These are phyloP conservation scores for Bullera alba DNA, from an alignment of 768 basidiomycete genomes.

Conservation along the genomic window DNA sequence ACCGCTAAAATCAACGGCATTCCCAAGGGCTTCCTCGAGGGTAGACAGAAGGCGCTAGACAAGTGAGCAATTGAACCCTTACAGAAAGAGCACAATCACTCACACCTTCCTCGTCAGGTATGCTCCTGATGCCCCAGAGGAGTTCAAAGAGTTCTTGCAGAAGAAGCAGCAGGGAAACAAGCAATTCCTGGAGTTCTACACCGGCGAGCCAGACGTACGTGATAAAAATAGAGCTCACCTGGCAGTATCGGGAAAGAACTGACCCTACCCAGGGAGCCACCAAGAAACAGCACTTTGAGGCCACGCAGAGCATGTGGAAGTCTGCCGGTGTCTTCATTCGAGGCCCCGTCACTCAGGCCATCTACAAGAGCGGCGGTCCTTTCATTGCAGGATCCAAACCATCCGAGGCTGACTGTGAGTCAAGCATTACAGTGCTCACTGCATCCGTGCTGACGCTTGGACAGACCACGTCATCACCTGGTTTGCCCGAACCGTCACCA, in stretches of 20 bases:
- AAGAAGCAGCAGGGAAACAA: constrained; percentile 29
- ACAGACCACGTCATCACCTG: constrained; percentile 39
- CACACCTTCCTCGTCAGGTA: constrained; percentile 11
- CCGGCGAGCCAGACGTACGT: constrained; percentile 29
- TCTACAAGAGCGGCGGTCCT: constrained; percentile 34
- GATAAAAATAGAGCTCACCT: background rate
- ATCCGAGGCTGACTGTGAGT: constrained; percentile 36
- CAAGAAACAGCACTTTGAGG: constrained; percentile 19
- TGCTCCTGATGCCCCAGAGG: constrained; percentile 24
- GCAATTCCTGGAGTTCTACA: constrained; percentile 31
- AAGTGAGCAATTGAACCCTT: constrained; percentile 12
- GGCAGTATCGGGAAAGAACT: background rate
- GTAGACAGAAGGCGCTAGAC: constrained; percentile 36
- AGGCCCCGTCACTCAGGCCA: constrained; percentile 33
- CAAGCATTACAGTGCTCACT: background rate
- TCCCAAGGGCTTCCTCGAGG: constrained; percentile 28
- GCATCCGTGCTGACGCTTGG: background rate
- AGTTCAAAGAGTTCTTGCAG: constrained; percentile 34
- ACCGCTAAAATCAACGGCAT: constrained; percentile 26
- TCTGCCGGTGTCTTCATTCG: constrained; percentile 32
- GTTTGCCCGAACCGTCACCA: constrained; percentile 29
- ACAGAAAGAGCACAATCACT: background rate
- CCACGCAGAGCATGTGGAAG: constrained; percentile 29
- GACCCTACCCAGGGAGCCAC: constrained; percentile 18
- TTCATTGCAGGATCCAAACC: constrained; percentile 29